These are phyloP conservation scores for Leishmania mexicana DNA, from an alignment of 208 protist genomes.

Conservation along the genomic window DNA sequence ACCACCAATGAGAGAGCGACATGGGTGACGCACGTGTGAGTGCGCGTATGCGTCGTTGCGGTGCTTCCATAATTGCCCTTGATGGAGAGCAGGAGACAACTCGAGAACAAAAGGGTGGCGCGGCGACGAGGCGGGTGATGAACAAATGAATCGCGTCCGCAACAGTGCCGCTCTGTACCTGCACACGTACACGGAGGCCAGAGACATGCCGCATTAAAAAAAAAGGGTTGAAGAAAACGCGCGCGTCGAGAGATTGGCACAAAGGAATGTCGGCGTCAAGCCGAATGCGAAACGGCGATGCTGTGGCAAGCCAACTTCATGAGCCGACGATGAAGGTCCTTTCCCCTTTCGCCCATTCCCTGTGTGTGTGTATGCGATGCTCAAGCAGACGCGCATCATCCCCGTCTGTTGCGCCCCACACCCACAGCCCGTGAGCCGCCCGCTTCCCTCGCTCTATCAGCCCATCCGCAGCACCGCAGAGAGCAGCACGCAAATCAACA, in stretches of 20 bases:
- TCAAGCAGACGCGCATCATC: not conserved
- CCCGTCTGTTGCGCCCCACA: not conserved
- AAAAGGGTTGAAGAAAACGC: not conserved
- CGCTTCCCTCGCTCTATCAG: not conserved
- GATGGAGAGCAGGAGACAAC: not conserved
- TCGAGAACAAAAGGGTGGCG: not conserved
- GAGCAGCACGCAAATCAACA: conserved; percentile 31
- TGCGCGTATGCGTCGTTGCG: not conserved
- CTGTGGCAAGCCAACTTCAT: not conserved
- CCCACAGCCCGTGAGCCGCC: not conserved
- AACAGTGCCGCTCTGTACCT: not conserved
- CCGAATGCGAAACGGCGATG: not conserved
- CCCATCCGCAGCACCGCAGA: conserved; percentile 32
- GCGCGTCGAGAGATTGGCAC: not conserved
- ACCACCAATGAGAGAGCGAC: not conserved
- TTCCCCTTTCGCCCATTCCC: not conserved
- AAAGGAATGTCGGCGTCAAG: not conserved
- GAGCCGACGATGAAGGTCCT: not conserved
- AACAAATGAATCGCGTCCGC: not conserved
- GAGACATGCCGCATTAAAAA: not conserved
- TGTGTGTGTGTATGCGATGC: not conserved
- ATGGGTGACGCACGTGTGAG: not conserved
- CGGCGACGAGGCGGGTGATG: not conserved
- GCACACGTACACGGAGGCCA: not conserved
- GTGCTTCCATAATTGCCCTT: not conserved